phyloP scores from a whole-genome alignment of 106 monocot species.

The Dendrobium huoshanense region DNA sequence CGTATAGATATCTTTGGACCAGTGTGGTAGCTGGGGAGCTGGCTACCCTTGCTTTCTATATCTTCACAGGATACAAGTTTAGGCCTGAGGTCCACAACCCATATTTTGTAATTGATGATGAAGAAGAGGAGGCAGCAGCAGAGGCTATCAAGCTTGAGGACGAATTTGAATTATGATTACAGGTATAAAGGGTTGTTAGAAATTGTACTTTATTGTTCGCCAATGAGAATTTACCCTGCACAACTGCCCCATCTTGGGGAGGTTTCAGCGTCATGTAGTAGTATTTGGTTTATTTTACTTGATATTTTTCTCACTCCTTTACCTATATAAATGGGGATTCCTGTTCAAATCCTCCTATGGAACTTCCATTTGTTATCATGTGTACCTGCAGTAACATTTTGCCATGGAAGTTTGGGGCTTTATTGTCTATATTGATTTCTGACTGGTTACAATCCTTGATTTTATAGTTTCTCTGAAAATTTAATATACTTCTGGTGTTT shows the following conservation, averaged over 20 bases:
- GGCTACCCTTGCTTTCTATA: conserved; percentile 73
- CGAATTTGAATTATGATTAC: conserved; percentile 68
- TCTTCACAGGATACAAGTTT: conserved; percentile 79
- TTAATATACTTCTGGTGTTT: too few species aligned
- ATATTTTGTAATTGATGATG: conserved; percentile 81
- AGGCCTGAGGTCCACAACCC: conserved; percentile 69
- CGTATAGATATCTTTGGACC: conserved; percentile 79
- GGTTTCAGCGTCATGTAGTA: conserved; percentile 1
- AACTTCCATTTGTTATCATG: background rate
- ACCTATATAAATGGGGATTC: too few species aligned
- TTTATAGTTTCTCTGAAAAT: too few species aligned
- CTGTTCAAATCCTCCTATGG: background rate
- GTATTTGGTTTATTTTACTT: background rate
- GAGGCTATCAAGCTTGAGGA: conserved; percentile 66
- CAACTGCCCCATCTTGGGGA: background rate
- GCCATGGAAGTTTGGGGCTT: too few species aligned
- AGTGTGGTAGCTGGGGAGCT: conserved; percentile 71
- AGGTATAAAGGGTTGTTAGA: background rate
- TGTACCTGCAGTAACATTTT: background rate
- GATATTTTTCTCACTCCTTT: background rate
- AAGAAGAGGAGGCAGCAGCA: conserved; percentile 76
- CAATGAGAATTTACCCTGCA: background rate
- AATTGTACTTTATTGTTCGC: background rate
- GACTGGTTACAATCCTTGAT: too few species aligned
- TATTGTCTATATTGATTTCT: too few species aligned